Conservation (phyloP, 2,329 filamentous ascomycete genomes). For the Pseudocercospora fijiensis region DNA sequence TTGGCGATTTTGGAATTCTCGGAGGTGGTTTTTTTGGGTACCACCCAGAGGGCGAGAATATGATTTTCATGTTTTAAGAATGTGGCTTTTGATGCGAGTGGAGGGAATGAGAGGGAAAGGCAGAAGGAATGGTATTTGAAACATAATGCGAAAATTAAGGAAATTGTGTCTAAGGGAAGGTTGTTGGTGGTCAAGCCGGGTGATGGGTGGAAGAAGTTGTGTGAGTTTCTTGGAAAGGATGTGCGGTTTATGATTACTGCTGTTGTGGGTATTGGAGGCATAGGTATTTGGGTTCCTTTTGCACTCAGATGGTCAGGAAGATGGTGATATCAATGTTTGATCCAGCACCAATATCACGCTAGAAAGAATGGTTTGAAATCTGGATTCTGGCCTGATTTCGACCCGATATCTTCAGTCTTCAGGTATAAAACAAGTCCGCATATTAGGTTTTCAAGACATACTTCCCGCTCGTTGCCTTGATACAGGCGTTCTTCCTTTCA, state of each 20-base stretch:
- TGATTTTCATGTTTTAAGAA: constrained; percentile 2
- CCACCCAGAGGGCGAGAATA: background rate
- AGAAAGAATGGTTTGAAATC: too few species aligned
- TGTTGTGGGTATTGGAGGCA: background rate
- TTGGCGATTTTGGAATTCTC: background rate
- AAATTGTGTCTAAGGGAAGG: background rate
- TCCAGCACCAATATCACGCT: too few species aligned
- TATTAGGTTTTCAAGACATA: too few species aligned
- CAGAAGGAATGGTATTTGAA: background rate
- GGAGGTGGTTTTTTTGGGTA: background rate
- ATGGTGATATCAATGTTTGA: too few species aligned
- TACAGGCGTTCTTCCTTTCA: too few species aligned
- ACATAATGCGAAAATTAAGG: background rate
- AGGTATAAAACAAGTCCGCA: too few species aligned
- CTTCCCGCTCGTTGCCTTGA: too few species aligned
- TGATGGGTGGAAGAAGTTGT: constrained; percentile 12
- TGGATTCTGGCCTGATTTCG: too few species aligned
- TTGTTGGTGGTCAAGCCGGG: constrained; percentile 1
- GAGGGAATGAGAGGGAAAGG: background rate
- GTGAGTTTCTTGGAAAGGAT: constrained; percentile 4
- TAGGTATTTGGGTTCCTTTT: background rate
- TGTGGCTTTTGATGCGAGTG: background rate
- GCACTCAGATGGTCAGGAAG: too few species aligned
- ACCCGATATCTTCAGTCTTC: too few species aligned
- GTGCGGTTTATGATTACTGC: background rate